Evolutionary conservation across 345 rosid species (phyloP).

Genomic region (Mangifera indica): DNA sequence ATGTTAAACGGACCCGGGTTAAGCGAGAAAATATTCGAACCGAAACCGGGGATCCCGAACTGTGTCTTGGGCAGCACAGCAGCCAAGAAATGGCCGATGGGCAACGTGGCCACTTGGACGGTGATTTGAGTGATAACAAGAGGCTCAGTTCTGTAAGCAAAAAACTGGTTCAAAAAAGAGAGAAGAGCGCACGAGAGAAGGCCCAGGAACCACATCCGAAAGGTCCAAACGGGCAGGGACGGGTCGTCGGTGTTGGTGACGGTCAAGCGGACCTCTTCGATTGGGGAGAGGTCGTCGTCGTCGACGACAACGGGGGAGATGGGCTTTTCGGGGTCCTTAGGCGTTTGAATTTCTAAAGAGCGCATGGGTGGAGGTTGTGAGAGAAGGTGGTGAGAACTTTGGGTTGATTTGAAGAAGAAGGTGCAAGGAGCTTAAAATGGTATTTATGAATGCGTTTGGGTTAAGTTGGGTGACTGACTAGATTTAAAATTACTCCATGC

Average conservation of each 20-base stretch:
- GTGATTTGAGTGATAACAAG: constrained; percentile 77
- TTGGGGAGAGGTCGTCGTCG: constrained; percentile 64
- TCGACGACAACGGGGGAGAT: not conserved
- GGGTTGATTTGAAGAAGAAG: too few species aligned
- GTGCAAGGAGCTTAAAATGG: too few species aligned
- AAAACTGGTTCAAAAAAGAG: constrained; percentile 81
- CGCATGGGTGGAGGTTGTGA: constrained; percentile 20
- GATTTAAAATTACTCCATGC: too few species aligned
- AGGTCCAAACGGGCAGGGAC: constrained; percentile 79
- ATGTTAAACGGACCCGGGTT: constrained; percentile 86
- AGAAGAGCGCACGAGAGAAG: constrained; percentile 63
- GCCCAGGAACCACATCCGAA: constrained; percentile 85
- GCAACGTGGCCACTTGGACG: constrained; percentile 74
- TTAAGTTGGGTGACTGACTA: too few species aligned
- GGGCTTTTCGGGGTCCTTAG: constrained; percentile 28
- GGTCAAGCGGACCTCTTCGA: constrained; percentile 78
- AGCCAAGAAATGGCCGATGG: constrained; percentile 71
- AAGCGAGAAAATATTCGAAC: constrained; percentile 53
- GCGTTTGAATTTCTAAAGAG: constrained; percentile 30
- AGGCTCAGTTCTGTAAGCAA: constrained; percentile 80
- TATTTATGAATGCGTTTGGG: too few species aligned
- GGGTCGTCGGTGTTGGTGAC: constrained; percentile 79
- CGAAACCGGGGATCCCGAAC: constrained; percentile 61
- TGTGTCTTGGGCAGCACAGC: constrained; percentile 50
- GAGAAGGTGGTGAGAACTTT: not conserved